Percentiles rank a stretch among this genome's conserved stretches.
Evolutionary conservation across 2,329 filamentous ascomycete species (phyloP).

Genomic region (Fusarium tricinctum): DNA sequence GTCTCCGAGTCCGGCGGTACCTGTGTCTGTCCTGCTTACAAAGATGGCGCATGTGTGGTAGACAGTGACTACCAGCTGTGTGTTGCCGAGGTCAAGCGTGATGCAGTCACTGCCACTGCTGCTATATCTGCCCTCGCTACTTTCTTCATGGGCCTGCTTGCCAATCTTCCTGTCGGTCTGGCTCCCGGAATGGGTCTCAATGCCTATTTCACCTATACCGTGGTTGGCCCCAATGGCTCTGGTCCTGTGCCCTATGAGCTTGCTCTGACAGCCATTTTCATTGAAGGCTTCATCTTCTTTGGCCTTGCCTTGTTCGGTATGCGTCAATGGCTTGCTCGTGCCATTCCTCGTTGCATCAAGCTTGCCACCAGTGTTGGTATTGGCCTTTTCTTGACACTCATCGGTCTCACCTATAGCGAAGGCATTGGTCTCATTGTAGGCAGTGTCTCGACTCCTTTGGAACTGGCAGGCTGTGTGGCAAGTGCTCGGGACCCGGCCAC

Average conservation of each 20-base stretch:
- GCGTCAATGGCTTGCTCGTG: constrained; percentile 88
- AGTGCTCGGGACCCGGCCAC: constrained; percentile 51
- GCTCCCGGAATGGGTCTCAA: constrained; percentile 74
- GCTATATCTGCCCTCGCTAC: constrained; percentile 83
- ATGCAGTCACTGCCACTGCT: constrained; percentile 87
- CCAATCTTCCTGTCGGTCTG: constrained; percentile 72
- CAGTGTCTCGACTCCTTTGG: constrained; percentile 75
- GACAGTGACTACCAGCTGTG: constrained; percentile 76
- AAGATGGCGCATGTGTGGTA: constrained; percentile 62
- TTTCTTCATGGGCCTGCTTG: constrained; percentile 87
- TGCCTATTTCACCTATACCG: constrained; percentile 85
- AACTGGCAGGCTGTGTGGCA: constrained; percentile 78
- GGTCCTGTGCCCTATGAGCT: constrained; percentile 80
- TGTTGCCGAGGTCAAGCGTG: constrained; percentile 75
- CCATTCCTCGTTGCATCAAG: constrained; percentile 87
- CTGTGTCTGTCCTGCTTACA: constrained; percentile 75
- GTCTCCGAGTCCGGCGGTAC: constrained; percentile 78
- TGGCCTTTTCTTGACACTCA: constrained; percentile 83
- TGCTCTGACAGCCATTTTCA: constrained; percentile 87
- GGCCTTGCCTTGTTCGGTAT: constrained; percentile 83
- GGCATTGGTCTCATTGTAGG: constrained; percentile 86
- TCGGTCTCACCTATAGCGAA: constrained; percentile 82
- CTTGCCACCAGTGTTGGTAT: constrained; percentile 89
- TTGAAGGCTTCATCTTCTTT: constrained; percentile 89
- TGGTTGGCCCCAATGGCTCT: constrained; percentile 78